A percentile compares a stretch with the other conserved stretches of the same genome.
These are phyloP conservation scores for Crucihimalaya himalaica DNA, from an alignment of 345 rosid species.

Conservation along the genomic window DNA sequence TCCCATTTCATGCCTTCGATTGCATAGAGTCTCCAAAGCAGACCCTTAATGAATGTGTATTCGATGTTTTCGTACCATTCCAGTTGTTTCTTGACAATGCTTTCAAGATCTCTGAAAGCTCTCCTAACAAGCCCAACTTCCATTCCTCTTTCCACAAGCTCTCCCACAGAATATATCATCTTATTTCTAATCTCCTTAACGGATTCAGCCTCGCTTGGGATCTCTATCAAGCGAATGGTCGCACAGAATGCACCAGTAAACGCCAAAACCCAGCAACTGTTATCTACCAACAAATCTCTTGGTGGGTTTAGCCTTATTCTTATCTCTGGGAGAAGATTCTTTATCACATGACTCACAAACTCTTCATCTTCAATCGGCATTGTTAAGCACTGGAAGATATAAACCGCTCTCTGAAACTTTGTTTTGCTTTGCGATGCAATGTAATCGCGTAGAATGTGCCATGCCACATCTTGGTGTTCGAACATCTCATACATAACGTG, in stretches of 20 bases:
- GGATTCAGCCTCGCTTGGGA: not conserved
- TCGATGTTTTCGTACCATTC: not conserved
- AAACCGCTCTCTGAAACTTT: not conserved
- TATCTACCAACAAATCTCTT: not conserved
- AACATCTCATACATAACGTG: constrained; percentile 13
- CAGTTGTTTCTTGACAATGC: not conserved
- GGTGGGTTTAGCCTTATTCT: not conserved
- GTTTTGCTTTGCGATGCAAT: not conserved
- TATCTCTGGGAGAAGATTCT: constrained; percentile 1
- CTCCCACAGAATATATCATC: constrained; percentile 14
- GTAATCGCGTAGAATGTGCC: not conserved
- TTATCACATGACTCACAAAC: not conserved
- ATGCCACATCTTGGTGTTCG: not conserved
- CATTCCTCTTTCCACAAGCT: constrained; percentile 7
- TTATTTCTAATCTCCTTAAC: not conserved
- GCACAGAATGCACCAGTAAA: constrained; percentile 11
- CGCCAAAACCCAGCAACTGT: not conserved
- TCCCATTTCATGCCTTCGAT: not conserved
- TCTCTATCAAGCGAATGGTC: not conserved
- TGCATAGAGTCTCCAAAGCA: not conserved
- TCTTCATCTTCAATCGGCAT: not conserved
- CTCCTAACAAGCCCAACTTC: not conserved
- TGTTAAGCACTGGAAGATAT: constrained; percentile 9
- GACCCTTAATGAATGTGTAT: not conserved
- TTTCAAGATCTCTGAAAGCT: not conserved